Percentiles rank a stretch among this genome's conserved stretches.
phyloP scores from a whole-genome alignment of 1,284 basidiomycete species.

The Pyrrhoderma noxium region DNA sequence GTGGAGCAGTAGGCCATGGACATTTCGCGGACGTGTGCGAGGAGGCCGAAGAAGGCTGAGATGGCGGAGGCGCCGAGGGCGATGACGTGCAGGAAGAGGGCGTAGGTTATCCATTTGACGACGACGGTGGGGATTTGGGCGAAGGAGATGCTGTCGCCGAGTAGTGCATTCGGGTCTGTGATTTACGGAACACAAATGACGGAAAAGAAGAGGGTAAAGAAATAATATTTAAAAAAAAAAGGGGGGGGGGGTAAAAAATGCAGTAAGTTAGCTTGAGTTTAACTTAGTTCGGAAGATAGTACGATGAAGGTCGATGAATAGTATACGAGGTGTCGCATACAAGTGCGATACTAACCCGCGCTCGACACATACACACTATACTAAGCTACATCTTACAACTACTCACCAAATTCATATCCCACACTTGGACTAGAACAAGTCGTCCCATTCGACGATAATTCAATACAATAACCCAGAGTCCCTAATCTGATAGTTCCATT shows the following conservation, averaged over 20 bases:
- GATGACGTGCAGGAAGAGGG: constrained; percentile 80
- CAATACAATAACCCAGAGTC: constrained; percentile 76
- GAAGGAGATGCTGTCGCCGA: constrained; percentile 55
- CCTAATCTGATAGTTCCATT: constrained; percentile 72
- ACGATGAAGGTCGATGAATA: no score
- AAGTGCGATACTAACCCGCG: no score
- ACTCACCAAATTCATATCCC: constrained; percentile 72
- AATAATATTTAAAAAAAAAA: no score
- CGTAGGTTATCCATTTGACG: constrained; percentile 88
- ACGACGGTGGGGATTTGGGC: constrained; percentile 65
- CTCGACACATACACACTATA: no score
- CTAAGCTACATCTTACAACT: no score
- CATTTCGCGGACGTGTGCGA: constrained; percentile 81
- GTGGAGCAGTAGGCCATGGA: constrained; percentile 80
- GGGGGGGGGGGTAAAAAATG: no score
- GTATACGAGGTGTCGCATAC: not conserved
- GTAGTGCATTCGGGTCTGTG: no score
- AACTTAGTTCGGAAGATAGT: no score
- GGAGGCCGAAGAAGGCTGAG: constrained; percentile 69
- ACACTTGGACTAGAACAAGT: constrained; percentile 72
- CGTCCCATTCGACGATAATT: constrained; percentile 40
- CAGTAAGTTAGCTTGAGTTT: no score
- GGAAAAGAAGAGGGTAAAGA: no score
- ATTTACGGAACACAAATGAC: no score
- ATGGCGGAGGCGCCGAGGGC: constrained; percentile 67